Conservation (phyloP, 2,329 filamentous ascomycete genomes). For the Pyricularia pennisetigena region DNA sequence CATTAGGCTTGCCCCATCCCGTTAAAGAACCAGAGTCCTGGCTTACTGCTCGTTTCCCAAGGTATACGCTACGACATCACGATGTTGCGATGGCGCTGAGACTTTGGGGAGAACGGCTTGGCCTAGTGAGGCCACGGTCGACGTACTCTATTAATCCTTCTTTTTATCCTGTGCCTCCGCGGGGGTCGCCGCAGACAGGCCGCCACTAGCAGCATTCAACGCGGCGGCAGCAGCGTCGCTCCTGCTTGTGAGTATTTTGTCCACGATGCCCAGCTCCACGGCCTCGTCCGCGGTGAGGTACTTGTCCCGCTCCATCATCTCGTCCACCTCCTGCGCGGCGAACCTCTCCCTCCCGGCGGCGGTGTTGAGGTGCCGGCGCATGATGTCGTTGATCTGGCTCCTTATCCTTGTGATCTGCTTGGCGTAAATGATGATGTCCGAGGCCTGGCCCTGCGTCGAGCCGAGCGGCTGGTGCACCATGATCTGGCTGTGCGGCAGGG, state of each 20-base stretch:
- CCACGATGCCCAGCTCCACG: conserved; percentile 80
- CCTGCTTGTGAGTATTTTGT: conserved; percentile 71
- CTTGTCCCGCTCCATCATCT: conserved; percentile 93
- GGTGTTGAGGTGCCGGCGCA: conserved; percentile 74
- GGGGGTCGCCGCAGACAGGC: conserved; percentile 12
- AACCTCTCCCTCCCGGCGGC: conserved; percentile 66
- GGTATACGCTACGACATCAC: neutral
- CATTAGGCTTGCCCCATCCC: neutral
- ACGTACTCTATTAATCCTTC: neutral
- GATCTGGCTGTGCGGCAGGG: conserved; percentile 84
- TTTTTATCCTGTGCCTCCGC: conserved; percentile 3
- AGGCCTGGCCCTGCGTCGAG: conserved; percentile 53
- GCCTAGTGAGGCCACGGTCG: neutral
- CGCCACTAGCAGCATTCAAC: conserved; percentile 25
- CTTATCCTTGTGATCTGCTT: conserved; percentile 89
- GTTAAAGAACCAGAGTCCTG: neutral
- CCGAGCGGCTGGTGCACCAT: conserved; percentile 97
- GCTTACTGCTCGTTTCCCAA: neutral
- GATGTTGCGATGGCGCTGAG: neutral
- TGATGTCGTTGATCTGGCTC: conserved; percentile 82
- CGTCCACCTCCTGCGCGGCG: conserved; percentile 74
- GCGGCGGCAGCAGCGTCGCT: conserved; percentile 16
- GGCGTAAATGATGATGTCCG: conserved; percentile 92
- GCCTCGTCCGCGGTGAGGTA: conserved; percentile 88
- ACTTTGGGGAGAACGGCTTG: neutral